Conservation (phyloP, 768 basidiomycete genomes). For the Mrakia blollopis region DNA sequence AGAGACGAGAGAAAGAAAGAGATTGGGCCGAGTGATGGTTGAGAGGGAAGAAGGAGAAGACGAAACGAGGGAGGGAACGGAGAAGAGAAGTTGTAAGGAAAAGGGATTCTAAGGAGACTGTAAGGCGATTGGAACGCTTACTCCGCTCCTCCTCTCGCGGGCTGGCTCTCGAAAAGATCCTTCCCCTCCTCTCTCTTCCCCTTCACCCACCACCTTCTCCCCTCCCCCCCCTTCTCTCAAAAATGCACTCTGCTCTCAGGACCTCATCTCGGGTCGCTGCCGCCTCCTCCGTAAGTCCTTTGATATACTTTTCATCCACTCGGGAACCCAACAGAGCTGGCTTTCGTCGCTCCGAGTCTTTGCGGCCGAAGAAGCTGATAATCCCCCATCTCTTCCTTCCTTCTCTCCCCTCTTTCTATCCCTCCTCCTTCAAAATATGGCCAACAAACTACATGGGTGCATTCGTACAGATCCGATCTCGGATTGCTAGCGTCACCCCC, state of each 20-base stretch:
- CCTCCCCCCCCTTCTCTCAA: conserved; percentile 47
- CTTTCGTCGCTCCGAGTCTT: too few relatives aligned
- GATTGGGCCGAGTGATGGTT: not conserved
- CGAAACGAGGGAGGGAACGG: not conserved
- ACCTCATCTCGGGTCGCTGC: conserved; percentile 40
- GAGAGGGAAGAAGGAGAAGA: not conserved
- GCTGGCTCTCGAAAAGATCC: too few relatives aligned
- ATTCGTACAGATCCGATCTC: conserved; percentile 41
- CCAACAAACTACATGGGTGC: not conserved
- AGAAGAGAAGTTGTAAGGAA: not conserved
- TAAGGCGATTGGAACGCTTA: too few relatives aligned
- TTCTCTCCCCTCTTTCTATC: not conserved
- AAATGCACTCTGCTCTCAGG: conserved; percentile 44
- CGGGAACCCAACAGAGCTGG: not conserved
- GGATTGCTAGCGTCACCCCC: conserved; percentile 41
- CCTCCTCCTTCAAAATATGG: not conserved
- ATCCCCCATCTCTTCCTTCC: conserved; percentile 11
- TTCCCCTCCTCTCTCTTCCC: conserved; percentile 31
- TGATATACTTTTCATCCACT: not conserved
- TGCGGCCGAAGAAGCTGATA: conserved; percentile 3
- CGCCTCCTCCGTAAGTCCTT: conserved; percentile 15
- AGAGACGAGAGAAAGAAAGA: conserved; percentile 20
- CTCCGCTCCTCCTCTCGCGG: too few relatives aligned
- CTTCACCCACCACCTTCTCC: conserved; percentile 51
- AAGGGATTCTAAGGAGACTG: too few relatives aligned